Conservation (phyloP, 2,329 filamentous ascomycete species). For the Aureobasidium sp. region DNA sequence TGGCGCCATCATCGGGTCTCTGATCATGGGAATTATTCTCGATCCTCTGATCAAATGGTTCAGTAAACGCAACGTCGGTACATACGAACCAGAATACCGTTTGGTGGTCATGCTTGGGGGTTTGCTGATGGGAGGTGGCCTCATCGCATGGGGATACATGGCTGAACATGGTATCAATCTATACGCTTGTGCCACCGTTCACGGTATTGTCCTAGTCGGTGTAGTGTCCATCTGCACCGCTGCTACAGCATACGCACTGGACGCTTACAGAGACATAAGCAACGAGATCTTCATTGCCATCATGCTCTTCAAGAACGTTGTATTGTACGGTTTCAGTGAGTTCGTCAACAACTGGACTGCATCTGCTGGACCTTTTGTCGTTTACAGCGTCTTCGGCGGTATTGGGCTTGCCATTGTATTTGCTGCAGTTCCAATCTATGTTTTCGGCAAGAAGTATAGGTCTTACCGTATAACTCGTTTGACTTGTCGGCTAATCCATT, state of each 20-base stretch:
- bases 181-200: slow-evolving; percentile 21
- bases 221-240: slow-evolving; percentile 28
- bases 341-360: slow-evolving; percentile 40
- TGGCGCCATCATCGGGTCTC: slow-evolving; percentile 32
- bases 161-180: slow-evolving; percentile 18
- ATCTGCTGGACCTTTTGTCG: slow-evolving; percentile 28
- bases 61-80: slow-evolving; percentile 44
- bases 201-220: slow-evolving; percentile 22
- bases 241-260: slow-evolving; percentile 32
- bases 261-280: slow-evolving; percentile 36
- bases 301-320: slow-evolving; percentile 40
- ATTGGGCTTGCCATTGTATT: slow-evolving; percentile 10
- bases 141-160: slow-evolving; percentile 29
- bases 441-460: neutral
- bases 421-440: slow-evolving; percentile 1
- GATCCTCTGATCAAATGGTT: slow-evolving; percentile 38
- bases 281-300: slow-evolving; percentile 39
- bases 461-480: no score
- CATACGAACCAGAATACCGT: slow-evolving; percentile 51
- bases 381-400: slow-evolving; percentile 35
- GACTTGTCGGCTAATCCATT: neutral
- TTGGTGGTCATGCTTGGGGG: slow-evolving; percentile 29
- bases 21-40: slow-evolving; percentile 29
- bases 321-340: slow-evolving; percentile 39
- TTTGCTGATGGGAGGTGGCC: slow-evolving; percentile 26